Evolutionary conservation across 441 rosid genomes (phyloP), one percentile per base, ranked within the genome.

Genomic region (Pelargonium citronellum): DNA sequence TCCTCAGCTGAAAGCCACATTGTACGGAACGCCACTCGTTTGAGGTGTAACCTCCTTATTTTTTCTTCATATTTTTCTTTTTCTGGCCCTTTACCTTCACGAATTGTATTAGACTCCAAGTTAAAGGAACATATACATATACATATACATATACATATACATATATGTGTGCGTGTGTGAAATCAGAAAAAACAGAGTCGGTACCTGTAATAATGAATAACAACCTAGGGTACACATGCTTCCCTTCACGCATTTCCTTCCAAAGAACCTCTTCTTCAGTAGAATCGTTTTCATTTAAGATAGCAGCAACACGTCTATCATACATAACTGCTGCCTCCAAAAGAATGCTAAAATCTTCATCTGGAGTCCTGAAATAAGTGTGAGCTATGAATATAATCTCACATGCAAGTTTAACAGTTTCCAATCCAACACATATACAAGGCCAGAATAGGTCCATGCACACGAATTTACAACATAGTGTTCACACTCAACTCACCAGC

Each of bases 1-100:
- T 95, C 98, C 80, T 92, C 97, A 75, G 98, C 93, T 64, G 95
- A 77, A 68, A 92, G 84, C 98, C 98, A 95, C 95, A 91, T 89
- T 69, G 99, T 95, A 67, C 95, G 96, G 80, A 95, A 95, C 70
- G 97, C 96, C 68, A 91, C 99, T 55, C 87, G 91, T 74, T 84
- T 92, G 64, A 95, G 97, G 77, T 89, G 85, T 71, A 90, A 73
- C 47, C 86, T 76, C 80, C 81, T 87, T 69, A 27, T 27, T 80
- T 95, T 92, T 80, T 83, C 87, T 80, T 92, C 97, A 62, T 92
- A 95, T 71, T 75, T 90, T 75, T 88, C 96, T 75, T 91, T 95
- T 46, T 95, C 92, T 67, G 98, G 98, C 55, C 99, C 97, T 81
- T 90, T 92, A 75, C 97, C 99, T 95, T 80, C 79, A 82, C 17